These are phyloP conservation scores for Xylaria sp. DNA, from an alignment of 2,329 filamentous ascomycete genomes.

Conservation along the genomic window DNA sequence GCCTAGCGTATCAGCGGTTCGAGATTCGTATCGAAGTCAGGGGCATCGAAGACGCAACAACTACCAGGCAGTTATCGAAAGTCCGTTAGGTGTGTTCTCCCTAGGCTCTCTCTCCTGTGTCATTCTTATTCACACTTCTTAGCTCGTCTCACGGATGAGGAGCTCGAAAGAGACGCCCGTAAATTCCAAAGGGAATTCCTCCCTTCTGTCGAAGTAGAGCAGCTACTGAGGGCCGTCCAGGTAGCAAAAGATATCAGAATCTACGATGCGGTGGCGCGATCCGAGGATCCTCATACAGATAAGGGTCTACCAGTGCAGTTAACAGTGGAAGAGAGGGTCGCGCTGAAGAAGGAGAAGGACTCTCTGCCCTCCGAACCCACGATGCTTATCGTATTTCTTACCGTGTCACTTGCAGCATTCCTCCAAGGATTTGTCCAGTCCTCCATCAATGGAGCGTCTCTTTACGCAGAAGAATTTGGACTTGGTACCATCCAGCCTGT, in stretches of 20 bases:
- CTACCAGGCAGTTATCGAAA: constrained; percentile 52
- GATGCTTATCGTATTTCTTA: constrained; percentile 55
- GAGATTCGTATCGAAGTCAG: constrained; percentile 40
- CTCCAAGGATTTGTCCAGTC: constrained; percentile 58
- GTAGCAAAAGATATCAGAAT: constrained; percentile 54
- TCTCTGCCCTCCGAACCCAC: constrained; percentile 53
- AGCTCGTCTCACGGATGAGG: constrained; percentile 53
- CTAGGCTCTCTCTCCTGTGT: background rate
- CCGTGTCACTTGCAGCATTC: constrained; percentile 57
- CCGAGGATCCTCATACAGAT: constrained; percentile 38
- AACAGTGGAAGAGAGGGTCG: constrained; percentile 51
- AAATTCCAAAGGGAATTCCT: constrained; percentile 48
- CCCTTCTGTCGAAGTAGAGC: constrained; percentile 44
- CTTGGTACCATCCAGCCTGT: background rate
- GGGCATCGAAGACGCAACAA: constrained; percentile 47
- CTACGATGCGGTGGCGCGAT: constrained; percentile 53
- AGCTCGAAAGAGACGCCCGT: constrained; percentile 51
- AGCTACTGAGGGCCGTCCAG: constrained; percentile 52
- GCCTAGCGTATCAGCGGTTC: constrained; percentile 17
- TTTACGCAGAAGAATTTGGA: constrained; percentile 42
- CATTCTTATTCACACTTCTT: constrained; percentile 14
- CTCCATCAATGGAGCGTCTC: constrained; percentile 55
- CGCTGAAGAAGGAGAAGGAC: constrained; percentile 53
- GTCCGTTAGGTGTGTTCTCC: constrained; percentile 46
- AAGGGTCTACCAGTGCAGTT: constrained; percentile 49